Evolutionary conservation across 257 asterid species (phyloP).

Genomic region (Nicotiana tomentosiformis): DNA sequence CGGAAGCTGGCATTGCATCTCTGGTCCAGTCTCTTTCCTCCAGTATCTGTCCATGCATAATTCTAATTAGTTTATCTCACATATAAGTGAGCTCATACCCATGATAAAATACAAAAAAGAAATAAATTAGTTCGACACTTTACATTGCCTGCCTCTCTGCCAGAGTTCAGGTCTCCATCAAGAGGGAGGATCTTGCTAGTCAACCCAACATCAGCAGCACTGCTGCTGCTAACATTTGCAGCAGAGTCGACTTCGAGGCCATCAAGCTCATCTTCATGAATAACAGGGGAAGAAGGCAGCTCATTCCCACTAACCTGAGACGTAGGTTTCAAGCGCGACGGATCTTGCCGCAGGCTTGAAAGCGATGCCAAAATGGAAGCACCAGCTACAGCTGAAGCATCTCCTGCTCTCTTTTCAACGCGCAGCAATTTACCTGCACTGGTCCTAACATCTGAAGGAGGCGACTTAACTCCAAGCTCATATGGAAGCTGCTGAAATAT

Average conservation of each 20-base stretch:
- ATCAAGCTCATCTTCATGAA: conserved; percentile 62
- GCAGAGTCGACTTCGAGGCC: conserved; percentile 73
- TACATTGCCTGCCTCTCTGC: conserved; percentile 52
- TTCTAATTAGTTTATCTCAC: conserved; percentile 16
- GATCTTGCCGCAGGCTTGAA: conserved; percentile 56
- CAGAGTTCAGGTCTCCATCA: conserved; percentile 49
- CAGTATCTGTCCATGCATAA: conserved; percentile 23
- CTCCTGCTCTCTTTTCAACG: conserved; percentile 69
- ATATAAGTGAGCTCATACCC: background rate
- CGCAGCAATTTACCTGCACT: conserved; percentile 47
- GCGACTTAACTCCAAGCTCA: conserved; percentile 52
- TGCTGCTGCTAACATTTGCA: conserved; percentile 40
- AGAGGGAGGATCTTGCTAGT: conserved; percentile 47
- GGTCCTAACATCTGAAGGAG: conserved; percentile 62
- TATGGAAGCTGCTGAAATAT: conserved; percentile 64
- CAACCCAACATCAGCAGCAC: conserved; percentile 43
- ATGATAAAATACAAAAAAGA: conserved; percentile 8
- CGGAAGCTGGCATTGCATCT: conserved; percentile 44
- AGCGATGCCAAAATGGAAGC: conserved; percentile 93
- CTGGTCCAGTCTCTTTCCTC: conserved; percentile 65
- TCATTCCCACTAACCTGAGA: conserved; percentile 57
- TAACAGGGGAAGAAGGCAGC: conserved; percentile 50
- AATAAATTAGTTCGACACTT: conserved; percentile 19
- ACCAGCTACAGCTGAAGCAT: conserved; percentile 81
- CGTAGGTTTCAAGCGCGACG: conserved; percentile 49